A percentile compares a stretch with the other conserved stretches of the same genome.
phyloP scores from a whole-genome alignment of 331 rosid species.

The Telfairia occidentalis region DNA sequence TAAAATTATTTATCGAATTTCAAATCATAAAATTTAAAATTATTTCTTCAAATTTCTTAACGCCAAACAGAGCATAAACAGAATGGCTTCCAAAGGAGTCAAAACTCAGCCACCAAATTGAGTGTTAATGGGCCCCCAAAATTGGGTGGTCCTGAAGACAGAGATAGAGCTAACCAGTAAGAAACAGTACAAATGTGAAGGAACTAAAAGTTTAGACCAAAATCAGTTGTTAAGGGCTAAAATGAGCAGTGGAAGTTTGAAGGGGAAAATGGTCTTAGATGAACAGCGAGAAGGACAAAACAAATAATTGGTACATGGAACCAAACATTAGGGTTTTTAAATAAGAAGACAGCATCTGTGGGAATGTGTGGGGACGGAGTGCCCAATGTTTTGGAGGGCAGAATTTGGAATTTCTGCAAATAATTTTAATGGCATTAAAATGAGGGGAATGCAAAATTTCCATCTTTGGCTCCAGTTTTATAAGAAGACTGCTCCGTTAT shows the following conservation, averaged over 20 bases:
- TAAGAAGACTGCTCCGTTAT: too few species aligned
- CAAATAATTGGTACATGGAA: not conserved
- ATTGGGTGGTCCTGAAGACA: not conserved
- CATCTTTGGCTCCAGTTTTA: too few species aligned
- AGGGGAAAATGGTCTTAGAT: not conserved
- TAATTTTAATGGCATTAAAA: too few species aligned
- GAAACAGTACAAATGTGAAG: not conserved
- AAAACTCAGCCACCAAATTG: not conserved
- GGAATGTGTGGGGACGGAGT: too few species aligned
- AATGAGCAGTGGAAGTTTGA: not conserved
- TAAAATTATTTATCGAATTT: too few species aligned
- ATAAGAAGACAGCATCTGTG: not conserved
- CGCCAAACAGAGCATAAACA: too few species aligned
- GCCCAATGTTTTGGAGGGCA: not conserved
- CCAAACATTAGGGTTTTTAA: not conserved
- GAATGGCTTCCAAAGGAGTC: not conserved
- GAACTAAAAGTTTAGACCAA: not conserved
- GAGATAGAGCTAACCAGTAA: not conserved
- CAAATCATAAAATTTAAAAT: too few species aligned
- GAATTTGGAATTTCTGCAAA: too few species aligned
- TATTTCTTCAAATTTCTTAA: too few species aligned
- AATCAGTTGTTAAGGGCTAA: not conserved
- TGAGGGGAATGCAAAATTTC: too few species aligned
- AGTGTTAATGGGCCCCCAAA: not conserved
- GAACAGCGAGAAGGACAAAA: not conserved